These are phyloP conservation scores for Colletotrichum noveboracense DNA, from an alignment of 2,329 filamentous ascomycete genomes.

Conservation along the genomic window DNA sequence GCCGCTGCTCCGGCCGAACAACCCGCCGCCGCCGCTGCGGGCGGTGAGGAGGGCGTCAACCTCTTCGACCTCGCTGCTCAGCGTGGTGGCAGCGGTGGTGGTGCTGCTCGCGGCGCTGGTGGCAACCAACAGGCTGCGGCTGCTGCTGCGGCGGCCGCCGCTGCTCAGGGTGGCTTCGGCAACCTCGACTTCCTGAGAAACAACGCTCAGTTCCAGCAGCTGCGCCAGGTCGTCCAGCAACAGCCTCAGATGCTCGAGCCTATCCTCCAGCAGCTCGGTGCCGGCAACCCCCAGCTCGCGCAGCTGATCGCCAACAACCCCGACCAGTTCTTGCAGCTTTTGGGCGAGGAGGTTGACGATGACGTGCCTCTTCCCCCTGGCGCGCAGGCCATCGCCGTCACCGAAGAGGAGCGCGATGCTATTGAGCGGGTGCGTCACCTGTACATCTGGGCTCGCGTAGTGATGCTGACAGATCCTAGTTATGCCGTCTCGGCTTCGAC, in stretches of 20 bases:
- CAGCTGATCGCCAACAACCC: constrained; percentile 91
- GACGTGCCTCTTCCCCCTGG: constrained; percentile 87
- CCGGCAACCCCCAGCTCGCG: constrained; percentile 92
- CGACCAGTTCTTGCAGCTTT: constrained; percentile 88
- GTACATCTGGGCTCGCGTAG: neutral
- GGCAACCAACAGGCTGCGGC: constrained; percentile 43
- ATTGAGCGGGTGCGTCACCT: constrained; percentile 81
- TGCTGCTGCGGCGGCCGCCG: constrained; percentile 54
- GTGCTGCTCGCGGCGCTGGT: constrained; percentile 46
- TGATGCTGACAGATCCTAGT: constrained; percentile 48
- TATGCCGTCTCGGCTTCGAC: constrained; percentile 92
- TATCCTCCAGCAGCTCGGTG: constrained; percentile 93
- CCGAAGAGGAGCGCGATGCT: constrained; percentile 94
- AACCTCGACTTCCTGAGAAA: constrained; percentile 94
- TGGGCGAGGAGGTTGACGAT: constrained; percentile 87
- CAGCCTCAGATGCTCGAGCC: constrained; percentile 98
- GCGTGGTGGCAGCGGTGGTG: constrained; percentile 49
- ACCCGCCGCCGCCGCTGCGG: constrained; percentile 47
- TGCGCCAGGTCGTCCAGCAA: constrained; percentile 95
- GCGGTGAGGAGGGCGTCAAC: constrained; percentile 76
- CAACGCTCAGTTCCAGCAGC: constrained; percentile 97
- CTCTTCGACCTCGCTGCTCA: constrained; percentile 93
- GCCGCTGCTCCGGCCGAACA: constrained; percentile 47
- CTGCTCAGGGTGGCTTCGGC: constrained; percentile 63
- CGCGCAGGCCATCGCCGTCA: constrained; percentile 87